Conservation (phyloP, 768 basidiomycete genomes). For the Lactifluus rugatus region DNA sequence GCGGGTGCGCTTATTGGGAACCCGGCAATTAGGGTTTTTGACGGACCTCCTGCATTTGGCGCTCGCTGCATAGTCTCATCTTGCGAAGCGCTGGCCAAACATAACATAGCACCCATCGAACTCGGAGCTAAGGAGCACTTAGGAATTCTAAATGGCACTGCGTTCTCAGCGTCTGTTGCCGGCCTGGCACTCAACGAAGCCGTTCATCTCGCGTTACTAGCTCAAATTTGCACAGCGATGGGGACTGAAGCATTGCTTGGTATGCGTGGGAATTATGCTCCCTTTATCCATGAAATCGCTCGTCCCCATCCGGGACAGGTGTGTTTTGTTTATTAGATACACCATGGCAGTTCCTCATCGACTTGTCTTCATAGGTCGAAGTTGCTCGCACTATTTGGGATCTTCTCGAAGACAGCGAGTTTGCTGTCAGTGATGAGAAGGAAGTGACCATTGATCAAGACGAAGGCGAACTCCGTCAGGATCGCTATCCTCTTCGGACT, state of each 20-base stretch:
- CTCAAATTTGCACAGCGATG: slow-evolving; percentile 72
- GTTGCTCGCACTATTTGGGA: slow-evolving; percentile 58
- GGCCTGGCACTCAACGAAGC: slow-evolving; percentile 66
- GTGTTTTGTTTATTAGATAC: slow-evolving; percentile 16
- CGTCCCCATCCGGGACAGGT: slow-evolving; percentile 82
- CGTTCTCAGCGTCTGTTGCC: slow-evolving; percentile 74
- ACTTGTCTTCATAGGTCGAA: slow-evolving; percentile 44
- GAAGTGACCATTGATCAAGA: slow-evolving; percentile 70
- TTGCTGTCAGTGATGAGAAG: slow-evolving; percentile 56
- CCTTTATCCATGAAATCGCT: slow-evolving; percentile 66
- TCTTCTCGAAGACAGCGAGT: slow-evolving; percentile 56
- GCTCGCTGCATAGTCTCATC: slow-evolving; percentile 46
- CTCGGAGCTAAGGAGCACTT: slow-evolving; percentile 71
- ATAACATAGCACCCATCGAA: slow-evolving; percentile 53
- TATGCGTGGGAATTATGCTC: slow-evolving; percentile 58
- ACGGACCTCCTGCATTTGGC: slow-evolving; percentile 40
- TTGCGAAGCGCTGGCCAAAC: slow-evolving; percentile 45
- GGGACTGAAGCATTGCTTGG: slow-evolving; percentile 77
- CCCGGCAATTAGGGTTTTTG: slow-evolving; percentile 64
- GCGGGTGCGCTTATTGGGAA: slow-evolving; percentile 76
- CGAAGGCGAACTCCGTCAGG: slow-evolving; percentile 65
- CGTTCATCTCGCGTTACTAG: slow-evolving; percentile 52
- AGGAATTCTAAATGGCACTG: slow-evolving; percentile 77
- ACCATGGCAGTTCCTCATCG: background rate
- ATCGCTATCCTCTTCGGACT: slow-evolving; percentile 67